phyloP scores from a whole-genome alignment of 139 green algal species.

The Nannochloris sp. region DNA sequence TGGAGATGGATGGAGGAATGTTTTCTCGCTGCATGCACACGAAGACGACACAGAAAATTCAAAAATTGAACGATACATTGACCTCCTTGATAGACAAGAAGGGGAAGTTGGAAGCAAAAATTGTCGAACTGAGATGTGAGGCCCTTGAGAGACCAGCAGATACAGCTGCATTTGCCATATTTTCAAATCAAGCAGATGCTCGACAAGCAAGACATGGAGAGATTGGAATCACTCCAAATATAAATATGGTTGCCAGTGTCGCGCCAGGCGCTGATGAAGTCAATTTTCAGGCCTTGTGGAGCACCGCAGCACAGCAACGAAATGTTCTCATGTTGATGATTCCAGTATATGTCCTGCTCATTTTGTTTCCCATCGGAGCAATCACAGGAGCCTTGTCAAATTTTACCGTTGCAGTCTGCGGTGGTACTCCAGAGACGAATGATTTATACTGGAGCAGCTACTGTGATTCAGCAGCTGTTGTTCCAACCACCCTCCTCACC shows the following conservation, averaged over 20 bases:
- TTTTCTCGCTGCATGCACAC: no score
- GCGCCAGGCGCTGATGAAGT: neutral
- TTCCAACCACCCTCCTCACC: neutral
- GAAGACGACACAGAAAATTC: no score
- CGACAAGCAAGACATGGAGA: neutral
- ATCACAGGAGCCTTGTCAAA: constrained; percentile 7
- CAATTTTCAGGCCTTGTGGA: neutral
- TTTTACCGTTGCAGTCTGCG: constrained; percentile 1
- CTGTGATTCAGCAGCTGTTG: neutral
- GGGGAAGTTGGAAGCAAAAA: no score
- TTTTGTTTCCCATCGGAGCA: constrained; percentile 6
- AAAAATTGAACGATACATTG: no score
- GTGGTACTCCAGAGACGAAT: neutral
- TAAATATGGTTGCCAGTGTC: neutral
- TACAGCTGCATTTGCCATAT: neutral
- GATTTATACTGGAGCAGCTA: neutral
- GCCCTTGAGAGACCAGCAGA: neutral
- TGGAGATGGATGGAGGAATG: no score
- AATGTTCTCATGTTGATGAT: neutral
- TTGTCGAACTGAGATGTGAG: no score
- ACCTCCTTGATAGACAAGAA: no score
- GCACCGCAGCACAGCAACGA: no score
- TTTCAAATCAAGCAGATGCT: neutral
- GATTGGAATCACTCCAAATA: neutral
- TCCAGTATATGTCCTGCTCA: neutral